Conservation (phyloP, 2,329 filamentous ascomycete genomes). For the Achaetomium macrosporum region DNA sequence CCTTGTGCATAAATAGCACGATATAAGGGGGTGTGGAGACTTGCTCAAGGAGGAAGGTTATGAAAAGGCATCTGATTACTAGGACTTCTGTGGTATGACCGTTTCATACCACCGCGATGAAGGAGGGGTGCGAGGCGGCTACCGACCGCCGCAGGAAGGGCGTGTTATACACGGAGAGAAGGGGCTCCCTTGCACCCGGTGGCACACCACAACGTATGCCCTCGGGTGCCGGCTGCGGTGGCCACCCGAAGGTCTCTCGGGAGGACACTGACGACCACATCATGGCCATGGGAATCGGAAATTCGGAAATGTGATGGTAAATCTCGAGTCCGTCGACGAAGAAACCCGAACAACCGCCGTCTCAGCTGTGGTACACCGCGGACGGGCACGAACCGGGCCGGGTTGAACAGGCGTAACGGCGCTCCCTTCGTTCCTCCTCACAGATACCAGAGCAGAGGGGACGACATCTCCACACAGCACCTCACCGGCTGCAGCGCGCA, state of each 20-base stretch:
- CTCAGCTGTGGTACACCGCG: neutral
- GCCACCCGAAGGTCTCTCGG: too few relatives aligned
- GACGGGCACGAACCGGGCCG: neutral
- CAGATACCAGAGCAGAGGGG: neutral
- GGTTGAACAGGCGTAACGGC: neutral
- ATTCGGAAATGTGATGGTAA: neutral
- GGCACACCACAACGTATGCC: neutral
- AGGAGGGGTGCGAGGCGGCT: conserved; percentile 3
- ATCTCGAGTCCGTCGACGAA: neutral
- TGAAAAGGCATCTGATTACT: too few relatives aligned
- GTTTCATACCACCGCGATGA: neutral
- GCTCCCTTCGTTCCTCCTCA: too few relatives aligned
- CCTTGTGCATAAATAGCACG: too few relatives aligned
- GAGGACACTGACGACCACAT: too few relatives aligned
- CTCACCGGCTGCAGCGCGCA: conserved; percentile 14
- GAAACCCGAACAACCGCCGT: neutral
- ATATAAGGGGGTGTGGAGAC: too few relatives aligned
- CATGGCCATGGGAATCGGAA: too few relatives aligned
- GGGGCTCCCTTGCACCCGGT: neutral
- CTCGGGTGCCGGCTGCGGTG: too few relatives aligned
- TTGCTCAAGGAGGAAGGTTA: too few relatives aligned
- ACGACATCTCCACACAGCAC: neutral
- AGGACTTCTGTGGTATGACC: neutral
- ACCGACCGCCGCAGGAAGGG: neutral
- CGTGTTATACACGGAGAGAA: neutral